These are phyloP conservation scores for Xerocomellus intermedius DNA, from an alignment of 768 basidiomycete genomes.

Conservation along the genomic window DNA sequence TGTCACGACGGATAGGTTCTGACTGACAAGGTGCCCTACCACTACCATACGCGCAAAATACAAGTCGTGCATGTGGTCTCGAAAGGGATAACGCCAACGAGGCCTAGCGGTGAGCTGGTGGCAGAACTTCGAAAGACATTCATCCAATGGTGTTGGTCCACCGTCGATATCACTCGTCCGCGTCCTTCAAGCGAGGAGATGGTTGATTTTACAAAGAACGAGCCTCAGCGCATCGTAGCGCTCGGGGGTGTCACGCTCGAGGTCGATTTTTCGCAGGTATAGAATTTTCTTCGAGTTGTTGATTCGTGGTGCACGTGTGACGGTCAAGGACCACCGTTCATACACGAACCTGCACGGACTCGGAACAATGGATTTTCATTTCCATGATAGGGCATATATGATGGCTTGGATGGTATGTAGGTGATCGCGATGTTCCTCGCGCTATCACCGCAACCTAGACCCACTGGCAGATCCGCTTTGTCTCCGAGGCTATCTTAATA, in stretches of 20 bases:
- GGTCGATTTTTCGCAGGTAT: no score
- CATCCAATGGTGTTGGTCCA: conserved; percentile 19
- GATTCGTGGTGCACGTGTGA: no score
- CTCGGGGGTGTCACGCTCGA: neutral
- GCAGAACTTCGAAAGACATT: conserved; percentile 7
- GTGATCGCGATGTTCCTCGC: no score
- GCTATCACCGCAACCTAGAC: no score
- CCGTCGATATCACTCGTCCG: conserved; percentile 18
- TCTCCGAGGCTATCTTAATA: no score
- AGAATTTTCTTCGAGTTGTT: no score
- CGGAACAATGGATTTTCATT: no score
- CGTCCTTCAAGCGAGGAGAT: conserved; percentile 36
- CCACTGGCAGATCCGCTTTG: no score
- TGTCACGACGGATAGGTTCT: neutral
- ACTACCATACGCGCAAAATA: conserved; percentile 5
- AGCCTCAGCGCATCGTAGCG: neutral
- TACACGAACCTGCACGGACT: no score
- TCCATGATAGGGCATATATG: no score
- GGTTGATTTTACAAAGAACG: conserved; percentile 1
- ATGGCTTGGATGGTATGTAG: no score
- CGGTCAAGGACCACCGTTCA: no score
- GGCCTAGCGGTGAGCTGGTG: neutral
- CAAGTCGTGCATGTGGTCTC: conserved; percentile 10
- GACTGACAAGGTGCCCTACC: conserved; percentile 12
- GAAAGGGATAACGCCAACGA: neutral